These are phyloP conservation scores for Trichoderma citrinoviride DNA, from an alignment of 2,329 filamentous ascomycete species.

Conservation along the genomic window DNA sequence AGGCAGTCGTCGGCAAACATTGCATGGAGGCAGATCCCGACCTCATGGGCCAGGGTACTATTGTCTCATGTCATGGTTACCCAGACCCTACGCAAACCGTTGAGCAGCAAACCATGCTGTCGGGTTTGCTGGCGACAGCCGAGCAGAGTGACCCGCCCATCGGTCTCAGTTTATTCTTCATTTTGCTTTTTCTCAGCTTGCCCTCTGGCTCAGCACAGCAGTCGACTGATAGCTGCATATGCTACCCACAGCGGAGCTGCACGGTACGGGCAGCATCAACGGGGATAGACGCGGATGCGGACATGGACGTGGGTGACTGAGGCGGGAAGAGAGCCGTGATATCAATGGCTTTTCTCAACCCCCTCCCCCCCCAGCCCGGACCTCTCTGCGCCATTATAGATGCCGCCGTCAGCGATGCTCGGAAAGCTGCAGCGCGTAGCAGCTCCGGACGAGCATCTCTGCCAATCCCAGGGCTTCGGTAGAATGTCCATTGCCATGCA, in stretches of 20 bases:
- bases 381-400: slow-evolving; percentile 13
- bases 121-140: slow-evolving; percentile 1
- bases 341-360: neutral
- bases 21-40: neutral
- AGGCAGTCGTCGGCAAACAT: neutral
- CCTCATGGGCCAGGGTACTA: neutral
- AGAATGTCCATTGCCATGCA: neutral
- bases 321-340: neutral
- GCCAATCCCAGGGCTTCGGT: slow-evolving; percentile 16
- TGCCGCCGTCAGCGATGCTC: neutral
- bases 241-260: slow-evolving; percentile 10
- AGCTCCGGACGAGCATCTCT: neutral
- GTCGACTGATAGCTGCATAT: neutral
- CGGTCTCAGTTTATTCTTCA: neutral
- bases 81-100: neutral
- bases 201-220: neutral
- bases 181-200: neutral
- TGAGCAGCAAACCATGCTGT: neutral
- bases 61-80: neutral
- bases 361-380: neutral
- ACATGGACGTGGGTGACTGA: neutral
- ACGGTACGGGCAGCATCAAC: neutral
- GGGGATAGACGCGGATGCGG: neutral
- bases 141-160: neutral
- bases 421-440: slow-evolving; percentile 9